Evolutionary conservation across 768 basidiomycete species (phyloP), one percentile per base, ranked within the genome.

Genomic region (Tricholoma flavovirens): DNA sequence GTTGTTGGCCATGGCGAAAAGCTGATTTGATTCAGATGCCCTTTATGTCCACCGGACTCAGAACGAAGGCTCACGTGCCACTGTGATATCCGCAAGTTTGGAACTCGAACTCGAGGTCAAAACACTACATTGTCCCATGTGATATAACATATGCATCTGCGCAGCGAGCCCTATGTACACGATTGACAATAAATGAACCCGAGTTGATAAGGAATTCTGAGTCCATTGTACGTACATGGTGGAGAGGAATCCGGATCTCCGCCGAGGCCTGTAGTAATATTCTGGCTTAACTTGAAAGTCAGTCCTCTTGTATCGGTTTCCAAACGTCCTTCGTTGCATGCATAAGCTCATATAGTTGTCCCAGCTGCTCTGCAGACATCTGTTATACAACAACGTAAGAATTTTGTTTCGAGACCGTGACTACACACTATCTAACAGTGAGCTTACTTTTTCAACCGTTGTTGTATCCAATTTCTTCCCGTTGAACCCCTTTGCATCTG

Each of bases 331-430:
- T 92, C 0, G 93, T 86, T 2, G 87, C 90, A 59, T 90, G 86
- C 92, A 96, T 93, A 58, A 99, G 79, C 67, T 98, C 94, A 66
- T 97, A 93, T 40, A 99, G 71, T 69, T 98, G 96, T 1, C 90
- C 90, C 4, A 98, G 75, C 67, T 99, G 96, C 67, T 96, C 93
- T 30, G 76, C 70, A 17, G 93, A 94, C 84, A 95, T 88, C 92
- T 94, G 56, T 22, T 7, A 26, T 3, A 26, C 24, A 26, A 50
- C 50, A 54, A 14, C 24, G 54, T 59, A 42, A 54, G 21, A 22
- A 22, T n/a, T 29, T 43, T n/a, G n/a, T n/a, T n/a, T n/a, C n/a
- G n/a, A n/a, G n/a, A n/a, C n/a, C n/a, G n/a, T n/a, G n/a, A n/a
- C n/a, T n/a, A n/a, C n/a, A n/a, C n/a, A n/a, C n/a, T n/a, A n/a